These are phyloP conservation scores for Cytospora schulzeri DNA, from an alignment of 2,329 filamentous ascomycete species.

Conservation along the genomic window DNA sequence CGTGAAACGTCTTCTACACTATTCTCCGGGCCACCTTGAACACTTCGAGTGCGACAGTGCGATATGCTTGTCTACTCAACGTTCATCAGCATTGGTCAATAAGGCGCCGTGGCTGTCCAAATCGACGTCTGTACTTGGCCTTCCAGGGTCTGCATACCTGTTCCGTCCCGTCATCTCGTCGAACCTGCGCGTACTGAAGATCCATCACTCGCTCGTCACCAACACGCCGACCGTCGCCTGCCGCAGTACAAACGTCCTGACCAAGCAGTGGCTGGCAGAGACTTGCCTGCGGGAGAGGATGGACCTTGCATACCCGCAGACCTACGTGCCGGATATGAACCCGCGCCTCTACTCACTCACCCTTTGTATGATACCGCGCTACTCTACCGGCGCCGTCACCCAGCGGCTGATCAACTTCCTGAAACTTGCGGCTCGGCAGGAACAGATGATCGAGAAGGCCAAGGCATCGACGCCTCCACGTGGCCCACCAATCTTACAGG, in stretches of 20 bases:
- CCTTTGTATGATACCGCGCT: constrained; percentile 56
- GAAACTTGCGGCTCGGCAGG: constrained; percentile 50
- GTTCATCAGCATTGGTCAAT: constrained; percentile 23
- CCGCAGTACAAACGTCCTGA: constrained; percentile 40
- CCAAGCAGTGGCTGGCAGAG: constrained; percentile 48
- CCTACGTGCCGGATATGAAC: constrained; percentile 58
- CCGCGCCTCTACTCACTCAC: constrained; percentile 55
- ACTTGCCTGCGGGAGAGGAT: constrained; percentile 45
- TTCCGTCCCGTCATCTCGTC: constrained; percentile 57
- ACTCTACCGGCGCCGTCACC: constrained; percentile 53
- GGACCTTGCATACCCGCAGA: constrained; percentile 49
- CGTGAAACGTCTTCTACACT: constrained; percentile 46
- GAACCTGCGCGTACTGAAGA: constrained; percentile 53
- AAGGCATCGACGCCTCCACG: constrained; percentile 34
- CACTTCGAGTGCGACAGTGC: constrained; percentile 51
- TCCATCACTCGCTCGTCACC: constrained; percentile 65
- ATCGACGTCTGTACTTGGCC: constrained; percentile 43
- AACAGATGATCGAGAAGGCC: constrained; percentile 44
- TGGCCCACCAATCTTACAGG: constrained; percentile 48
- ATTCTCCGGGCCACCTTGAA: constrained; percentile 50
- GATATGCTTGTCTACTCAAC: constrained; percentile 38
- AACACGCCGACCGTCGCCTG: constrained; percentile 50
- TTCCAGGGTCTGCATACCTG: constrained; percentile 48
- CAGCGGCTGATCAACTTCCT: constrained; percentile 52
- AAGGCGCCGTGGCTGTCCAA: constrained; percentile 34